phyloP scores from a whole-genome alignment of 805 yeast species.

The Suhomyces emberorum region DNA sequence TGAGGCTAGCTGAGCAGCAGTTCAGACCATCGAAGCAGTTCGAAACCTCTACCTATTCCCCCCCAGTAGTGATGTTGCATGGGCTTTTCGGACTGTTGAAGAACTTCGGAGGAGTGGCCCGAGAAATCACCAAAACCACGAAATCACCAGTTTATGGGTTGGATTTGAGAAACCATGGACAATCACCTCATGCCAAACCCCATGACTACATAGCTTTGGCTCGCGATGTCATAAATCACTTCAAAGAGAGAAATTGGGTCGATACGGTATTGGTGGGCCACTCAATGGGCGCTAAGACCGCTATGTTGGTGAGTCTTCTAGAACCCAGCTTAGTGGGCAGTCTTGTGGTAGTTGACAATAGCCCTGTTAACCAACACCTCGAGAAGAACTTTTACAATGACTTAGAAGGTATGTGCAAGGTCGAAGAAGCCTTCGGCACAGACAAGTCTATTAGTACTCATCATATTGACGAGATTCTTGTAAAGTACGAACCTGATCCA shows the following conservation, averaged over 20 bases:
- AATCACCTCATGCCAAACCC: constrained; percentile 42
- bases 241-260: constrained; percentile 20
- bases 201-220: constrained; percentile 44
- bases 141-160: constrained; percentile 37
- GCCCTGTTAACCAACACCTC: constrained; percentile 39
- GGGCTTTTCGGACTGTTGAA: constrained; percentile 52
- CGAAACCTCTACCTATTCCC: constrained; percentile 11
- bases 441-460: constrained; percentile 2
- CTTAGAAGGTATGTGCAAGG: constrained; percentile 38
- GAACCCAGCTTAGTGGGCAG: constrained; percentile 38
- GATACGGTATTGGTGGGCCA: constrained; percentile 40
- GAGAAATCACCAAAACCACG: constrained; percentile 27
- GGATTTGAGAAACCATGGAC: constrained; percentile 59
- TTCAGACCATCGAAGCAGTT: constrained; percentile 6
- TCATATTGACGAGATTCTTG: constrained; percentile 21
- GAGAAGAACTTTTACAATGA: constrained; percentile 32
- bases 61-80: constrained; percentile 49
- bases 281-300: constrained; percentile 62
- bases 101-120: constrained; percentile 41
- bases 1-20: constrained; percentile 6
- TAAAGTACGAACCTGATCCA: constrained; percentile 20
- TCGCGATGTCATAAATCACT: constrained; percentile 37
- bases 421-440: constrained; percentile 20
- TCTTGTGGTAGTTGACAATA: constrained; percentile 48
- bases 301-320: constrained; percentile 43